Base-by-base conservation (phyloP, 805 yeast species). In the Yarrowia sp. region DNA sequence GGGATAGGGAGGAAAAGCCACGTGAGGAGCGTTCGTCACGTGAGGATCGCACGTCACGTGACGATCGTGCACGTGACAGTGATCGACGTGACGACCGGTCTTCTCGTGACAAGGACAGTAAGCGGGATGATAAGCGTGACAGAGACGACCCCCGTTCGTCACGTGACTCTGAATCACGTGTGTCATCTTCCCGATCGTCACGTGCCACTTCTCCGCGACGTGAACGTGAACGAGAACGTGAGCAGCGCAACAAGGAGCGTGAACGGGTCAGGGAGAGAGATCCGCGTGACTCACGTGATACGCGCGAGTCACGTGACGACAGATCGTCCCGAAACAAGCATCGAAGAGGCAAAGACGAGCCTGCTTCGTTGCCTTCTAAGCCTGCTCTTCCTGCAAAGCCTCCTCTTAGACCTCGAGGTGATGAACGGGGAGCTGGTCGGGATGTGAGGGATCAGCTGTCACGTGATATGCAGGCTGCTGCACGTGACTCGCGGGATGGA, bases 201-300 rank as follows among this genome's bases (percentile, higher is more conserved):
- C 43, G 58, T 4, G 58, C 58, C 18, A 51, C 42, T 18, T 36
- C 42, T 9, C 58, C 43, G 4, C 58, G 58, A 36, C 32, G 68
- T 15, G 58, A 65, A 6, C 36, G 61, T 6, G 51, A 22, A 11
- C 63, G 62, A 11, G 67, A 58, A 7, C 65, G 51, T 1, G 60
- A 51, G 22, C 44, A 38, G 44, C 60, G 60, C 15, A 39, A 51
- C 44, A 51, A 51, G 60, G 60, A 51, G 44, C 44, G 60, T 1
- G 35, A 28, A 5, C 35, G 60, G 2, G 60, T 28, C 6, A 22
- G 44, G 6, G 43, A 33, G 28, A 3, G 41, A 10, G 63, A 57
- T 9, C 35, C 22, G 0, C 48, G 65, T 0, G 67, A 67, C 28
- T n/a, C 60, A 13, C 39, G 64, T 2, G 57, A 32, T 44, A 9